phyloP scores from a whole-genome alignment of 345 rosid genomes.

The Citrus medica region DNA sequence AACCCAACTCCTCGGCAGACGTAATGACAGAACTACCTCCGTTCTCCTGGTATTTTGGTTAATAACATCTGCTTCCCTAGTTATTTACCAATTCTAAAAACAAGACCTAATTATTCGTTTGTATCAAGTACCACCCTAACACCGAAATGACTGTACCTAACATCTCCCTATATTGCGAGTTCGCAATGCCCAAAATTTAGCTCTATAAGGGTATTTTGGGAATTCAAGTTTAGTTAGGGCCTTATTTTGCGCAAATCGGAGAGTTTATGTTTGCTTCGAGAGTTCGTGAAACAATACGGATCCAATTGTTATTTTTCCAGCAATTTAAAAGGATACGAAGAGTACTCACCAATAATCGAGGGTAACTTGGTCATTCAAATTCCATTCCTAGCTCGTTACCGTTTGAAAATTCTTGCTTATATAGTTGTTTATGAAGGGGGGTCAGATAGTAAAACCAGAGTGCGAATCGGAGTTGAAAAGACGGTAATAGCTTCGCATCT shows the following conservation, averaged over 20 bases:
- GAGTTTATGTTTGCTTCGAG: neutral
- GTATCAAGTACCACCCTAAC: neutral
- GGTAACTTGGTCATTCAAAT: neutral
- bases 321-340: too few relatives aligned
- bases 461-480: neutral
- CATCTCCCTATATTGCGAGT: too few relatives aligned
- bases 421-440: too few relatives aligned
- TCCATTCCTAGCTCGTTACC: neutral
- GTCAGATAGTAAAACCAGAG: too few relatives aligned
- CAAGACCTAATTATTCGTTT: neutral
- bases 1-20: fast-evolving
- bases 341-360: neutral
- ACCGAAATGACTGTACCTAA: neutral
- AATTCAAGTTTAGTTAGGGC: neutral
- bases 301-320: neutral
- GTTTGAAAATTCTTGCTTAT: neutral
- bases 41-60: neutral
- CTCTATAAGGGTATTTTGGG: neutral
- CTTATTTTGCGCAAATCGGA: neutral
- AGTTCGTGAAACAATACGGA: neutral
- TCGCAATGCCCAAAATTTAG: too few relatives aligned
- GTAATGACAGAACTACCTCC: neutral
- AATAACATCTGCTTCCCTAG: neutral
- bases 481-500: neutral
- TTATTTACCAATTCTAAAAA: neutral